Percentiles rank a stretch among this genome's conserved stretches.
Evolutionary conservation across 495 filamentous ascomycete genomes (phyloP).

Genomic region (Penicillium salamii): DNA sequence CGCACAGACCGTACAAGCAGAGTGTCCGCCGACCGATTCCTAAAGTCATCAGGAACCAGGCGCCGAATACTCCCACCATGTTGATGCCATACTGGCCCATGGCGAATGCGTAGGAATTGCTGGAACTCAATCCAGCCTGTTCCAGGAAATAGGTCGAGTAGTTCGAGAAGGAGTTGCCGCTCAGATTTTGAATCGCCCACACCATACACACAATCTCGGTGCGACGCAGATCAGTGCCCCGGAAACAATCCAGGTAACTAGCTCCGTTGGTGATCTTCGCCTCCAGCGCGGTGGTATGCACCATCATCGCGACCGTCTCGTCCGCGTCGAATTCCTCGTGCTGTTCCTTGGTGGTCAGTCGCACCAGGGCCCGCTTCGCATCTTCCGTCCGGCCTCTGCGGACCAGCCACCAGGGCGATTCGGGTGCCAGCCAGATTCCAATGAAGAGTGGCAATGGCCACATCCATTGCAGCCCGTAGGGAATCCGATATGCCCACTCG

Average conservation of each 20-base stretch:
- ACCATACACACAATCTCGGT: conserved; percentile 78
- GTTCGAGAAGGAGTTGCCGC: conserved; percentile 75
- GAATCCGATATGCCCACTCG: conserved; percentile 66
- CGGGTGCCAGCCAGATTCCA: conserved; percentile 68
- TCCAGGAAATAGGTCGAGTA: conserved; percentile 79
- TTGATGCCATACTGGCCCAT: conserved; percentile 75
- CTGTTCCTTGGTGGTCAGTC: conserved; percentile 56
- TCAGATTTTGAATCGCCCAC: conserved; percentile 81
- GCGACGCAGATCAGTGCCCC: conserved; percentile 66
- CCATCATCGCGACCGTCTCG: conserved; percentile 82
- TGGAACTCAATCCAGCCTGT: conserved; percentile 61
- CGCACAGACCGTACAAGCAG: conserved; percentile 66
- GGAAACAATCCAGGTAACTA: conserved; percentile 74
- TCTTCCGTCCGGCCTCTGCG: conserved; percentile 64
- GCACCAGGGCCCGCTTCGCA: conserved; percentile 64
- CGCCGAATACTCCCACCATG: conserved; percentile 67
- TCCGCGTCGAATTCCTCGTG: conserved; percentile 66
- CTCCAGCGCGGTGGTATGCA: conserved; percentile 74
- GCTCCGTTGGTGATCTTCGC: conserved; percentile 65
- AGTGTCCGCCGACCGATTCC: conserved; percentile 69
- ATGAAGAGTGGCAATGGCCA: conserved; percentile 75
- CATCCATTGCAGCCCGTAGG: conserved; percentile 80
- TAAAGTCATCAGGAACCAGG: conserved; percentile 69
- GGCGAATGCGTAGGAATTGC: conserved; percentile 64
- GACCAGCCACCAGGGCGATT: conserved; percentile 82